Evolutionary conservation across 805 yeast genomes (phyloP), one percentile per base, ranked within the genome.

Genomic region (Citeromyces nyonsensis): DNA sequence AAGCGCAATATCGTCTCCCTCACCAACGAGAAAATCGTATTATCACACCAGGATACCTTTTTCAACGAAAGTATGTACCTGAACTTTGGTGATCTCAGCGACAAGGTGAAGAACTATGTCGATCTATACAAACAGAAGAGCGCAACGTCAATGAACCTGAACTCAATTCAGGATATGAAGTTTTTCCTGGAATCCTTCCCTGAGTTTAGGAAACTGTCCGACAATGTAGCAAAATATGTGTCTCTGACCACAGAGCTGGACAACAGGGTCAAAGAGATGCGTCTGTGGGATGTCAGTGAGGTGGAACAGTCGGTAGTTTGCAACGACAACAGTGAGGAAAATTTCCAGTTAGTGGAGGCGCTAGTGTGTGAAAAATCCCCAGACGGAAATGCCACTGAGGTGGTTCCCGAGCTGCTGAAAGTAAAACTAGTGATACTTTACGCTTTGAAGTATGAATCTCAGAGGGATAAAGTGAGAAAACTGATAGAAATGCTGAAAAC

Each of bases 71-170:
- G 91, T 3, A 80, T 84, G 86, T 83, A 70, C 49, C 62, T 81
- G 42, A 91, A 91, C 53, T 93, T 86, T 57, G 99, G 97, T 24
- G 97, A 91, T 48, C 60, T 91, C 34, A 91, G 95, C 28, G 95
- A 85, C 26, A 70, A 73, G 41, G 78, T 91, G 45, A 86, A 83
- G 45, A 74, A 68, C 35, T 83, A 82, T 46, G 95, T 91, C 24
- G 76, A 74, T 34, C 75, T 71, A 29, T 91, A 85, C 53, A 88
- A 84, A 47, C 50, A 61, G 13, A 81, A 80, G 45, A 81, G 96
- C 1, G 10, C 18, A 10, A 71, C 74, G 33, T 18, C 28, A 14
- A 71, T 71, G 30, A 73, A 75, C 38, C 66, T 88, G 39, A 74
- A 74, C 40, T 75, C 91, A 25, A 72, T 91, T 30, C 73, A 81